A percentile compares a stretch with the other conserved stretches of the same genome.
Evolutionary conservation across 805 yeast genomes (phyloP).

Genomic region (Ogataea thermomethanolica): DNA sequence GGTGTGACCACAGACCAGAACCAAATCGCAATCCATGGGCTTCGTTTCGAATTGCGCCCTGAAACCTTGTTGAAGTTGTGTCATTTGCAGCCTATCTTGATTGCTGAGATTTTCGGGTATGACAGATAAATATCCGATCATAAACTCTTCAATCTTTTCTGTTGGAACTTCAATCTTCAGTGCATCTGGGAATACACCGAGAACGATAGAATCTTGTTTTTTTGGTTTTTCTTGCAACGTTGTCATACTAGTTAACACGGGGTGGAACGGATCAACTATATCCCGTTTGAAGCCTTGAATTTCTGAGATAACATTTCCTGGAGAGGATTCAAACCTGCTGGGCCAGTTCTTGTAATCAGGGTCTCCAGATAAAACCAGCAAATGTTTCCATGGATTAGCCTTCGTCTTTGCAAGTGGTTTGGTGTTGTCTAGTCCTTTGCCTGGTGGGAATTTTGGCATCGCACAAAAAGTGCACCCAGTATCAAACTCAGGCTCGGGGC

Average conservation of each 20-base stretch:
- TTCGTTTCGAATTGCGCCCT: slow-evolving; percentile 12
- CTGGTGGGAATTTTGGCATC: slow-evolving; percentile 39
- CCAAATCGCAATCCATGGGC: slow-evolving; percentile 29
- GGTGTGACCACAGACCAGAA: slow-evolving; percentile 65
- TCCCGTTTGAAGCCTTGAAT: slow-evolving; percentile 35
- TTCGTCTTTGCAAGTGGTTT: slow-evolving; percentile 46
- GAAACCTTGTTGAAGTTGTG: slow-evolving; percentile 12
- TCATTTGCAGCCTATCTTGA: slow-evolving; percentile 7
- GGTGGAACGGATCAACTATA: slow-evolving; percentile 41
- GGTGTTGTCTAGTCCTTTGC: slow-evolving; percentile 38
- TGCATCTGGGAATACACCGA: slow-evolving; percentile 51
- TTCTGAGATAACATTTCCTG: slow-evolving; percentile 41
- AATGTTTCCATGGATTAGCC: slow-evolving; percentile 52
- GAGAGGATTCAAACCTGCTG: slow-evolving; percentile 46
- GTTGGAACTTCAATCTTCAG: slow-evolving; percentile 36
- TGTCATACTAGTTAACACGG: slow-evolving; percentile 49
- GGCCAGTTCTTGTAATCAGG: slow-evolving; percentile 41
- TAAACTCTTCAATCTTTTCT: slow-evolving; percentile 33
- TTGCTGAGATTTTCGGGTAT: slow-evolving; percentile 17
- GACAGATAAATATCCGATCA: slow-evolving; percentile 41
- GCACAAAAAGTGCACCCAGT: slow-evolving; percentile 63
- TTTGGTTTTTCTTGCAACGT: slow-evolving; percentile 24
- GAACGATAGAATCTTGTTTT: slow-evolving; percentile 24
- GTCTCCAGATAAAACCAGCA: slow-evolving; percentile 47
- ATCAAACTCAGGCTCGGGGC: slow-evolving; percentile 51